Evolutionary conservation across 1,284 basidiomycete species (phyloP), one percentile per base, ranked within the genome.

Genomic region (Volvariella surrecta): DNA sequence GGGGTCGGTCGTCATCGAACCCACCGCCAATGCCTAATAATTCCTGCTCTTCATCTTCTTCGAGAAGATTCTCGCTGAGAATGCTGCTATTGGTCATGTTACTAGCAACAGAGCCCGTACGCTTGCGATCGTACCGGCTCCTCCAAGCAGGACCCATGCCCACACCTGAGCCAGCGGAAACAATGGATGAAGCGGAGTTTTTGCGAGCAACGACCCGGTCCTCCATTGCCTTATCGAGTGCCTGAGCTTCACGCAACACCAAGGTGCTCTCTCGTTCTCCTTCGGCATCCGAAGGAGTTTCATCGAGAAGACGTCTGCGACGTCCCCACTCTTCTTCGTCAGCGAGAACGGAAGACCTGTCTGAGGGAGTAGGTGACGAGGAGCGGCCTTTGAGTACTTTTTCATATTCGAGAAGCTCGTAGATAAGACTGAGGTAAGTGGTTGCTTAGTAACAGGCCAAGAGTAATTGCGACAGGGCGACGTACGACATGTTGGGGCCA

Each of bases 401-500:
- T 60, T 94, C 91, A 63, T 94, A 97, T 58, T 96, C 93, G 55
- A 95, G 74, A 32, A 97, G 74, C 67, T 96, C 92, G 73, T 95
- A 97, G 62, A 97, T 95, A 58, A 98, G 82, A 45, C 91, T 94
- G 57, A 49, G 30, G 24, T 45, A 43, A 43, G 28, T 42, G 44
- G 39, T 44, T 48, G 47, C 44, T 30, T 7, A 39, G 16, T 39
- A 47, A 24, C 39, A 39, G 35, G n/a, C n/a, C 38, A 37, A 21
- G 44, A 43, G 43, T 13, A 42, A 48, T 40, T 53, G 54, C 37
- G 35, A 51, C 42, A 47, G 42, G 39, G 42, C n/a, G 40, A 82
- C 89, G 67, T 66, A 93, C 89, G 87, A 90, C 80, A 95, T 94
- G 63, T 98, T 98, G 35, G 95, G 93, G 16, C 92, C 89, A 49